Base-by-base conservation (phyloP, 2,329 filamentous ascomycete genomes). In the Aspergillus hiratsukae region DNA sequence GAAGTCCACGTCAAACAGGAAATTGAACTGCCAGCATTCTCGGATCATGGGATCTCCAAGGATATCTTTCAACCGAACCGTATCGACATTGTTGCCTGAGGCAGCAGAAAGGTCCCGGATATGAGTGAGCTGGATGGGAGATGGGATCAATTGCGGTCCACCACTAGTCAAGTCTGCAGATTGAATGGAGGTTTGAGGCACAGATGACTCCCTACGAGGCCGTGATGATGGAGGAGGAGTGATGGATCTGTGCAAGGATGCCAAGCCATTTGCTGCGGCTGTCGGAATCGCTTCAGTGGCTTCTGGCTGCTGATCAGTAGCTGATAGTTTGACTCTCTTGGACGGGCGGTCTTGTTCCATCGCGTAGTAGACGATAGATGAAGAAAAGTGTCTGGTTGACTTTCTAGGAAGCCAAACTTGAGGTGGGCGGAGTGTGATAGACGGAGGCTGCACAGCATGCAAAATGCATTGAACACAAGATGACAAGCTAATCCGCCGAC, bases 1-100 rank as follows among this genome's bases (percentile, higher is more conserved):
- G 67, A 84, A 87, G 55, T 85, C 80, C 25, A 87, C 66, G 65
- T 83, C 77, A 63, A 81, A 79, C 8, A 81, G 70, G 61, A 79
- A 83, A 57, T 83, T 83, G 64, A 83, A 83, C 48, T 81, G 75
- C 81, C 81, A 83, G 55, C 79, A 81, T 69, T 83, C 80, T 41
- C 82, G 81, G 54, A 94, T 89, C 59, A 91, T 77, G 0, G 89
- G 88, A 68, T 91, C 85, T 0, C 88, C 84, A 1, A 95, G 78
- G 5, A 95, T 79, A 56, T 90, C 87, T 4, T 76, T 74, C 9
- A 94, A 76, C 1, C 78, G 80, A 35, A 93, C 72, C 0, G 89
- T 79, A 69, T 88, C 88, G 25, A 78, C 74, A 73, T 95, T 94
- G 58, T 81, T 75, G 0, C 69, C 67, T 2, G 75, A 73, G 1